Conservation (phyloP, 148 eudicot genomes). For the Persicaria maculosa region DNA sequence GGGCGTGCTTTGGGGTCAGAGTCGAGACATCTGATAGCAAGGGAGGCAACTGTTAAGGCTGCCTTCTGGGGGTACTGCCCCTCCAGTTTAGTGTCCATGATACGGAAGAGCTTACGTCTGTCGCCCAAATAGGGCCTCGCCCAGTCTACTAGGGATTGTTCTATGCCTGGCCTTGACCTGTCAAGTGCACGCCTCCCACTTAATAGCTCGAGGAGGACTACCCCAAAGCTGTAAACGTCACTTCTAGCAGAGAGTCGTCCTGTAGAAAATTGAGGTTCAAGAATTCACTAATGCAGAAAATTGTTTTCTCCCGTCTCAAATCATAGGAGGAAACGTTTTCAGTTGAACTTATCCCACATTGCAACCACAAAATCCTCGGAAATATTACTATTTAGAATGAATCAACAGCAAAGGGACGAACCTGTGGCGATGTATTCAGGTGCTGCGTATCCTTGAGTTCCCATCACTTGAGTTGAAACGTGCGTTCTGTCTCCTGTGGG, state of each 20-base stretch:
- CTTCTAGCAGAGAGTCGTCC: constrained; percentile 65
- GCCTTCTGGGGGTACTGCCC: constrained; percentile 82
- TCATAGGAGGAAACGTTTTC: too few species aligned
- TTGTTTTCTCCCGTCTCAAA: background rate
- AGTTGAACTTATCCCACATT: too few species aligned
- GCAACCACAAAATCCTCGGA: too few species aligned
- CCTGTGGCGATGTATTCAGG: constrained; percentile 72
- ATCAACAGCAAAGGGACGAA: constrained; percentile 10
- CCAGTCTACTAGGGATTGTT: constrained; percentile 75
- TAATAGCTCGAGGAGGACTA: constrained; percentile 58
- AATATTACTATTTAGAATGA: background rate
- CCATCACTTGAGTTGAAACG: constrained; percentile 75
- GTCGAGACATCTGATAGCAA: constrained; percentile 47
- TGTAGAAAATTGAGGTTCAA: constrained; percentile 13
- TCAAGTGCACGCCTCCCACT: constrained; percentile 71
- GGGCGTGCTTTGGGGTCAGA: constrained; percentile 55
- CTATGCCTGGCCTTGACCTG: constrained; percentile 42
- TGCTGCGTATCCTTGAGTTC: constrained; percentile 72
- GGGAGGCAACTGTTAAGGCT: constrained; percentile 46
- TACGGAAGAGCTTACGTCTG: constrained; percentile 54
- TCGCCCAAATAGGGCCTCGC: constrained; percentile 67
- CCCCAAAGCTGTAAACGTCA: constrained; percentile 79
- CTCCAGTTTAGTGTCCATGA: constrained; percentile 72
- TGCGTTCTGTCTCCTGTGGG: constrained; percentile 71
- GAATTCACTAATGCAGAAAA: background rate